Evolutionary conservation across 176 grass and related monocot genomes (phyloP).

Genomic region (Phoenix dactylifera): DNA sequence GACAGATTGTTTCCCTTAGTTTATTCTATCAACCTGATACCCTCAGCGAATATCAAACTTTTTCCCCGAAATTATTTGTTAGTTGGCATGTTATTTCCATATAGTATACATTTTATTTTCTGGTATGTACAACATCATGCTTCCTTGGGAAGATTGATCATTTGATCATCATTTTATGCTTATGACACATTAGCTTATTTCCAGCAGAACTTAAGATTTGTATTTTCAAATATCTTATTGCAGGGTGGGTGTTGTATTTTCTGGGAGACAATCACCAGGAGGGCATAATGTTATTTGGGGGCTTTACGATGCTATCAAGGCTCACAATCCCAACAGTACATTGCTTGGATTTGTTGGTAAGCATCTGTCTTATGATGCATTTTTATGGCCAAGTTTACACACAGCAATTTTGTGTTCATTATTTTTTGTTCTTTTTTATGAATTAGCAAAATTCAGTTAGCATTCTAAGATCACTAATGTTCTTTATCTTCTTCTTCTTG

Average conservation of each 20-base stretch:
- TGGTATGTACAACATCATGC: too few species aligned
- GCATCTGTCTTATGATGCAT: not conserved
- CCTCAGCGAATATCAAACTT: too few species aligned
- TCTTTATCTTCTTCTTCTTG: too few species aligned
- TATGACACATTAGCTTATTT: not conserved
- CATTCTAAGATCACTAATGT: too few species aligned
- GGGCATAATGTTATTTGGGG: conserved; percentile 98
- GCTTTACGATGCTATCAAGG: conserved; percentile 75
- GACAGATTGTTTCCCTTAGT: too few species aligned
- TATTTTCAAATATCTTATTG: conserved; percentile 3
- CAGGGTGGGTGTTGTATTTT: conserved; percentile 96
- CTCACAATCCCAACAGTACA: conserved; percentile 75
- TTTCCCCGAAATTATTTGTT: too few species aligned
- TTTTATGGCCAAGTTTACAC: not conserved
- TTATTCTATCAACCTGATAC: too few species aligned
- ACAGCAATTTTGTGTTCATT: not conserved
- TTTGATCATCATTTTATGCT: not conserved
- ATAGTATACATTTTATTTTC: too few species aligned
- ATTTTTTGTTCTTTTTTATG: not conserved
- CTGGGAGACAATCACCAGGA: conserved; percentile 92
- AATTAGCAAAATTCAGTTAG: too few species aligned
- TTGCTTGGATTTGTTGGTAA: conserved; percentile 92
- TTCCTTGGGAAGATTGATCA: too few species aligned
- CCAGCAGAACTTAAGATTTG: not conserved
- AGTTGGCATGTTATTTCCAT: too few species aligned